phyloP scores from a whole-genome alignment of 768 basidiomycete genomes.

The Naganishia vaughanmartiniae region DNA sequence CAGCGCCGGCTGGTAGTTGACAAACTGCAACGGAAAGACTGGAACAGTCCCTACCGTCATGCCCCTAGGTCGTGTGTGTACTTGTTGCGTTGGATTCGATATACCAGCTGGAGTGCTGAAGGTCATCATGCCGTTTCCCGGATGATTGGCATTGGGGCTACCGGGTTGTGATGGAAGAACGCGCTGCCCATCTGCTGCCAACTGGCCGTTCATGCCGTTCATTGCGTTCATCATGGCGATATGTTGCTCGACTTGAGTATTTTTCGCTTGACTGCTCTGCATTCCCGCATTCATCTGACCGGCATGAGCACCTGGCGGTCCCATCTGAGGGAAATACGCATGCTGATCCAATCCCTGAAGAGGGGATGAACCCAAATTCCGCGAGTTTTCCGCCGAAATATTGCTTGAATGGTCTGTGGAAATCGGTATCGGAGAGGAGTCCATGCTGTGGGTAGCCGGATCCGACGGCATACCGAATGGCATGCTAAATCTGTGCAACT shows the following conservation, averaged over 20 bases:
- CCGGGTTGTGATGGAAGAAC: not conserved
- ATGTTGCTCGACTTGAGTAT: constrained; percentile 51
- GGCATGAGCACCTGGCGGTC: not conserved
- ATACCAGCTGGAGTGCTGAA: constrained; percentile 13
- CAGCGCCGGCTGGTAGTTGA: not conserved
- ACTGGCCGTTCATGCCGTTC: constrained; percentile 9
- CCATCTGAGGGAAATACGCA: constrained; percentile 8
- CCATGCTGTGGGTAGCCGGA: not conserved
- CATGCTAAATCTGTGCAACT: constrained; percentile 7
- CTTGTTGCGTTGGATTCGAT: not conserved
- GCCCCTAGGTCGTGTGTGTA: constrained; percentile 3
- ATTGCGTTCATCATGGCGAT: constrained; percentile 42
- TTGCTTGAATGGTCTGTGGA: constrained; percentile 42
- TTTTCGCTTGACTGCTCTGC: constrained; percentile 14
- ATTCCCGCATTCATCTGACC: constrained; percentile 1
- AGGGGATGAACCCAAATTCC: constrained; percentile 19
- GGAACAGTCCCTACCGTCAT: constrained; percentile 21
- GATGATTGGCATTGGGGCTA: not conserved
- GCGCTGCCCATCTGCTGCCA: constrained; percentile 1
- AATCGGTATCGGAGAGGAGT: constrained; percentile 38
- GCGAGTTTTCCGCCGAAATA: constrained; percentile 38
- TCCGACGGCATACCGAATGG: not conserved
- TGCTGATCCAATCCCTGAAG: constrained; percentile 14
- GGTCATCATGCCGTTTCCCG: constrained; percentile 10
- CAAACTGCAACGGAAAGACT: constrained; percentile 7